Percentiles rank a stretch among this genome's conserved stretches.
These are phyloP conservation scores for Euclidium syriacum DNA, from an alignment of 345 rosid species.

Conservation along the genomic window DNA sequence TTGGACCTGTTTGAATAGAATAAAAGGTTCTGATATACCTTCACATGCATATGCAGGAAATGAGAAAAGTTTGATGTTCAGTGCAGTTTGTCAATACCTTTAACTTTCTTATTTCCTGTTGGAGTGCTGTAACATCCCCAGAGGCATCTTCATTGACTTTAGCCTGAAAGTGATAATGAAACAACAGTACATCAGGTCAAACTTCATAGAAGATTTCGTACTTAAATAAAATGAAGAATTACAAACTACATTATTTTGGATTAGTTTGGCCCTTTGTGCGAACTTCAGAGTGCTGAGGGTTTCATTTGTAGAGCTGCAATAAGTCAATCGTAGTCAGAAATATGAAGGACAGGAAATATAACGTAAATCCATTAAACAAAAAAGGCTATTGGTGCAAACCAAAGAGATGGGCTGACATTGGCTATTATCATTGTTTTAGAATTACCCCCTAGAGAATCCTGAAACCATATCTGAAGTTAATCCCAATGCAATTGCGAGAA, in stretches of 20 bases:
- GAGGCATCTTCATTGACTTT: conserved; percentile 94
- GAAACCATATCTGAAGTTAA: conserved; percentile 33
- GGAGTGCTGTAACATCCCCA: conserved; percentile 75
- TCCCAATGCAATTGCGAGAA: conserved; percentile 4
- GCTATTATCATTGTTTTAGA: conserved; percentile 93
- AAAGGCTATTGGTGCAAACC: conserved; percentile 45
- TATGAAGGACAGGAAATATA: conserved; percentile 2
- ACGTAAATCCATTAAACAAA: background rate
- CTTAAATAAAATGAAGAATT: background rate
- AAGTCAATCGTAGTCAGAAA: conserved; percentile 16
- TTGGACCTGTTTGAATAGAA: conserved; percentile 51
- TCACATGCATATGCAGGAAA: conserved; percentile 9
- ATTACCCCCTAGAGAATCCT: conserved; percentile 98
- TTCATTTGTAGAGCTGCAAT: conserved; percentile 79
- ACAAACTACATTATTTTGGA: conserved; percentile 71
- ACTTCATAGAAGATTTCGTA: conserved; percentile 11
- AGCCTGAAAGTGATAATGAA: conserved; percentile 49
- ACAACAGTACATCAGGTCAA: conserved; percentile 6
- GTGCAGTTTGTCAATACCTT: conserved; percentile 42
- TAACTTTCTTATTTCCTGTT: conserved; percentile 71
- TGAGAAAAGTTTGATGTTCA: conserved; percentile 6
- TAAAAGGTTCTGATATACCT: conserved; percentile 19
- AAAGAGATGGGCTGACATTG: conserved; percentile 85
- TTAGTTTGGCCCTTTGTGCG: conserved; percentile 96
- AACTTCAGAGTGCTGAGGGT: conserved; percentile 91